A percentile compares a stretch with the other conserved stretches of the same genome.
phyloP scores from a whole-genome alignment of 208 protist genomes.

The Sergeia podlipaevii region DNA sequence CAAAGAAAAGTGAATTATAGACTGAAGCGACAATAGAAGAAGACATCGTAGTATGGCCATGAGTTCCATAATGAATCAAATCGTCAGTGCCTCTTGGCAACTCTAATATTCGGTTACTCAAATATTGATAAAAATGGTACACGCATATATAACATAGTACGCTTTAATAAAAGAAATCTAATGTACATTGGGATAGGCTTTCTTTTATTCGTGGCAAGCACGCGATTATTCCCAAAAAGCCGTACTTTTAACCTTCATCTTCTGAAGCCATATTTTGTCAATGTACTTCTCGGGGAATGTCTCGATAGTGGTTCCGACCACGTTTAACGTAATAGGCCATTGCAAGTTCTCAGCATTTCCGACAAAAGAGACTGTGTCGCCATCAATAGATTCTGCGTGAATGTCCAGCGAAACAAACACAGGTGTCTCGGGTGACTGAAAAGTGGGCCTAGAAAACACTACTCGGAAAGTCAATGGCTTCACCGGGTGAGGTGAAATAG shows the following conservation, averaged over 20 bases:
- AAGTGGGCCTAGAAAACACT: constrained; percentile 55
- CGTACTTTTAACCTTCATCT: constrained; percentile 14
- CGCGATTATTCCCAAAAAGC: constrained; percentile 26
- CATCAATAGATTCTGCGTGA: neutral
- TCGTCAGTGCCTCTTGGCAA: no score
- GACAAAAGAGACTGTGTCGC: constrained; percentile 6
- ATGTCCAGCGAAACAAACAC: constrained; percentile 43
- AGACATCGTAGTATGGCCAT: no score
- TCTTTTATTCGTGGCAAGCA: no score
- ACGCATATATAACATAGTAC: no score
- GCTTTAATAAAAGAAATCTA: no score
- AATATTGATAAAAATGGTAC: no score
- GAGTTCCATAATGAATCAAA: no score
- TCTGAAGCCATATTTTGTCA: constrained; percentile 41
- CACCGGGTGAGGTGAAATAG: constrained; percentile 40
- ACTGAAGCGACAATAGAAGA: no score
- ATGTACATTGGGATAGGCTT: no score
- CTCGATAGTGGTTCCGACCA: constrained; percentile 11
- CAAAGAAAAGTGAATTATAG: no score
- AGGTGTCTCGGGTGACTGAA: constrained; percentile 40
- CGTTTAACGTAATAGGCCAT: constrained; percentile 27
- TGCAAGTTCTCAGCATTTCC: constrained; percentile 26
- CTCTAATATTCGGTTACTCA: no score
- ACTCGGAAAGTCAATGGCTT: constrained; percentile 27
- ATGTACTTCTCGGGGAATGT: constrained; percentile 29